Evolutionary conservation across 768 basidiomycete genomes (phyloP).

Genomic region (Coprinellus micaceus): DNA sequence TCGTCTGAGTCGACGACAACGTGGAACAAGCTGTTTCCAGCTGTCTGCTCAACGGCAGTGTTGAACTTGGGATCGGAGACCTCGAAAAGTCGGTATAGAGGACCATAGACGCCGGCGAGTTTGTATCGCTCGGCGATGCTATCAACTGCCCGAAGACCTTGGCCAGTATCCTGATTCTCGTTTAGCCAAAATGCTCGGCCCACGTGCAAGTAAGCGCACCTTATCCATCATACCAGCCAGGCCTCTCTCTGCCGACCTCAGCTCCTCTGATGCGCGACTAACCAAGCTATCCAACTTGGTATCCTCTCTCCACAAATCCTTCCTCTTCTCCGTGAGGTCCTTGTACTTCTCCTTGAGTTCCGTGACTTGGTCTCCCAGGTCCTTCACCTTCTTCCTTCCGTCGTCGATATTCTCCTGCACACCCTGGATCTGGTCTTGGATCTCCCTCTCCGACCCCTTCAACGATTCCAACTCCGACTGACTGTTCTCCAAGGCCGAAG

Average conservation of each 20-base stretch:
- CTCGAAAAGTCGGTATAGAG: slow-evolving; percentile 90
- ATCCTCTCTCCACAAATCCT: slow-evolving; percentile 95
- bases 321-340: slow-evolving; percentile 73
- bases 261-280: slow-evolving; percentile 72
- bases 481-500: slow-evolving; percentile 51
- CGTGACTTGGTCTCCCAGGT: slow-evolving; percentile 58
- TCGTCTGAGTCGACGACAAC: slow-evolving; percentile 97
- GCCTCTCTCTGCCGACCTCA: slow-evolving; percentile 73
- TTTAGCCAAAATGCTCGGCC: background rate
- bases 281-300: slow-evolving; percentile 80
- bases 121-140: slow-evolving; percentile 73
- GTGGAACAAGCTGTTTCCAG: slow-evolving; percentile 95
- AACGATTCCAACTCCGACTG: slow-evolving; percentile 47
- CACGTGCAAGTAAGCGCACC: slow-evolving; percentile 37
- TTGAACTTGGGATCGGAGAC: slow-evolving; percentile 86
- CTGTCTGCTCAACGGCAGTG: slow-evolving; percentile 90
- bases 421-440: slow-evolving; percentile 56
- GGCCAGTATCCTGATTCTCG: slow-evolving; percentile 73
- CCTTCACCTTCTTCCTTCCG: slow-evolving; percentile 51
- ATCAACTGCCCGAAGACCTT: slow-evolving; percentile 83
- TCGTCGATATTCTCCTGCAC: slow-evolving; percentile 63
- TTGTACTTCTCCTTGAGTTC: slow-evolving; percentile 64
- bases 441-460: slow-evolving; percentile 45
- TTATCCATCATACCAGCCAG: slow-evolving; percentile 96
- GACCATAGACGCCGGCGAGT: slow-evolving; percentile 86